Conservation (phyloP, 1,284 basidiomycete species). For the Peniophora sp. region DNA sequence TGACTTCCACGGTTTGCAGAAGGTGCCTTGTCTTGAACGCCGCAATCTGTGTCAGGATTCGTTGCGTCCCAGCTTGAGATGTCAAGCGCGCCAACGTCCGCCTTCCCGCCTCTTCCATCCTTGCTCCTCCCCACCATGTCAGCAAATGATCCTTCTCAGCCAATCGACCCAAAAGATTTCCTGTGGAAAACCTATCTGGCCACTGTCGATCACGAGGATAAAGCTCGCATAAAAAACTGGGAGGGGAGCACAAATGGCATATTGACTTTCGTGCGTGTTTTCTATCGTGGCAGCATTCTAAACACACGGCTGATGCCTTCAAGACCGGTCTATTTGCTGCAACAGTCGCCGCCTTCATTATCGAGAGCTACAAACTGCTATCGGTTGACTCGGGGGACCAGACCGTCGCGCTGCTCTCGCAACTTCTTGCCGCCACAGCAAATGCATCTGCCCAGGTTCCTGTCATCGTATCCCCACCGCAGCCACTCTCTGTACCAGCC, state of each 20-base stretch:
- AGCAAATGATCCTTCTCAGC: too few relatives aligned
- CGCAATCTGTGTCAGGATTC: too few relatives aligned
- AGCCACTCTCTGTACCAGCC: constrained; percentile 8
- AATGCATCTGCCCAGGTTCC: constrained; percentile 2
- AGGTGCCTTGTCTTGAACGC: too few relatives aligned
- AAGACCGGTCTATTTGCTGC: constrained; percentile 36
- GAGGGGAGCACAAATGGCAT: background rate
- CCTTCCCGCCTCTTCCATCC: too few relatives aligned
- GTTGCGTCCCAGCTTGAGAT: too few relatives aligned
- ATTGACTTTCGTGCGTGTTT: background rate
- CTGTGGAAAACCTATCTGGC: too few relatives aligned
- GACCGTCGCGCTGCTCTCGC: constrained; percentile 23
- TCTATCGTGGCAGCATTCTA: background rate
- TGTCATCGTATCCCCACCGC: background rate
- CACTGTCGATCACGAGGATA: too few relatives aligned
- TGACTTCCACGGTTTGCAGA: too few relatives aligned
- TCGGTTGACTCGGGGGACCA: constrained; percentile 23
- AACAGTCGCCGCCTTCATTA: constrained; percentile 35
- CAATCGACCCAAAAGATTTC: too few relatives aligned
- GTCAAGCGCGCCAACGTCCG: too few relatives aligned
- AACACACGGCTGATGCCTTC: background rate
- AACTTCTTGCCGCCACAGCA: too few relatives aligned
- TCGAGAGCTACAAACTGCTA: constrained; percentile 33
- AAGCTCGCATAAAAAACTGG: background rate
- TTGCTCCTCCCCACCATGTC: too few relatives aligned